A percentile compares a stretch with the other conserved stretches of the same genome.
Conservation (phyloP, 2,329 filamentous ascomycete genomes). For the Botrytis hyacinthi region DNA sequence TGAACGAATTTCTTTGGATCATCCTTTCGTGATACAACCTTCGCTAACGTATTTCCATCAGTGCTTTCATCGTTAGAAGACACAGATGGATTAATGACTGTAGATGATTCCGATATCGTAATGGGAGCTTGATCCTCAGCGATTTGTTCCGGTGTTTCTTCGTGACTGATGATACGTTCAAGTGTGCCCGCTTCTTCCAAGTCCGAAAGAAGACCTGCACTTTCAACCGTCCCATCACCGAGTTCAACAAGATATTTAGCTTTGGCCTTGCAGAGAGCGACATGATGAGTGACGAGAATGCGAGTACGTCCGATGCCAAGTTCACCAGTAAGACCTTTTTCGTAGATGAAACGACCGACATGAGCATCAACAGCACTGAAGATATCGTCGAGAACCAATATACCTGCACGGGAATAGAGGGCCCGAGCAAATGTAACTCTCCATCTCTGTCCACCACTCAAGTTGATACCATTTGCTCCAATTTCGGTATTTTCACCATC, state of each 20-base stretch:
- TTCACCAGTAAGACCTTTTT: conserved; percentile 70
- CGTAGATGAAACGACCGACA: conserved; percentile 75
- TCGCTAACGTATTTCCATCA: conserved; percentile 48
- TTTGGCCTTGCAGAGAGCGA: conserved; percentile 66
- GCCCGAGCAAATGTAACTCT: conserved; percentile 76
- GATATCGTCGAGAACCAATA: conserved; percentile 78
- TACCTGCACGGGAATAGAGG: conserved; percentile 73
- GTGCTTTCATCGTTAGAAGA: conserved; percentile 46
- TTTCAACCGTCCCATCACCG: conserved; percentile 62
- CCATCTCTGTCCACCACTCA: conserved; percentile 83
- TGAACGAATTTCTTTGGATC: conserved; percentile 69
- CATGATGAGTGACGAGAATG: conserved; percentile 79
- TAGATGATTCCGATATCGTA: conserved; percentile 37
- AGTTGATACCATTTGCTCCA: conserved; percentile 79
- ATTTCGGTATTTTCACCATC: conserved; percentile 81
- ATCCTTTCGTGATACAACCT: conserved; percentile 49
- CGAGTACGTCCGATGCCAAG: conserved; percentile 68
- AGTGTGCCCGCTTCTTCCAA: conserved; percentile 56
- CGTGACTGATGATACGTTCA: conserved; percentile 56
- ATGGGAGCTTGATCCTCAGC: conserved; percentile 47
- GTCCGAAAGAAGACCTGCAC: conserved; percentile 65
- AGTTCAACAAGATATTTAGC: conserved; percentile 75
- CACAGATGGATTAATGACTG: conserved; percentile 54
- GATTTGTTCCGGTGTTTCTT: conserved; percentile 47
- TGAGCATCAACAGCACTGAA: conserved; percentile 80